Conservation (phyloP, 495 filamentous ascomycete genomes). For the Hypoxylon intermedium region DNA sequence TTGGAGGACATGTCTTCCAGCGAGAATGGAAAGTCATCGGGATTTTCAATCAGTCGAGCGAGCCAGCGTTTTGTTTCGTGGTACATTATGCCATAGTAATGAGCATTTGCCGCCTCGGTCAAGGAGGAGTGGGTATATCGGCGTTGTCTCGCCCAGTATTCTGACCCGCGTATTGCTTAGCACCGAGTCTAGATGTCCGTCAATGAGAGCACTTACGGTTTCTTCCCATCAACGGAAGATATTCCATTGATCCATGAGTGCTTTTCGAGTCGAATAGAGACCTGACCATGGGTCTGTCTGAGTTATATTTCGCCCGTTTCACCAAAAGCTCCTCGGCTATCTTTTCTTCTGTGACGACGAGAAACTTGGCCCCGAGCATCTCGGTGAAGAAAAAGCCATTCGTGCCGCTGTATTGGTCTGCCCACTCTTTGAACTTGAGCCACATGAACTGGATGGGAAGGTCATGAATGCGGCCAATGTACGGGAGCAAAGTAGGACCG, state of each 20-base stretch:
- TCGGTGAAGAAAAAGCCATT: constrained; percentile 54
- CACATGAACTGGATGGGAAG: constrained; percentile 56
- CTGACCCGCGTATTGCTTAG: constrained; percentile 29
- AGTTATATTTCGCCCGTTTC: constrained; percentile 56
- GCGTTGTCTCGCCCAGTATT: constrained; percentile 51
- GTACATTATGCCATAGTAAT: constrained; percentile 50
- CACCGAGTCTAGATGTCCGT: background rate
- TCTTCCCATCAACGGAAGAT: constrained; percentile 51
- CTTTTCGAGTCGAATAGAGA: constrained; percentile 54
- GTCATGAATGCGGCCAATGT: constrained; percentile 56
- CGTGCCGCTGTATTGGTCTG: constrained; percentile 51
- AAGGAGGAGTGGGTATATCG: constrained; percentile 48
- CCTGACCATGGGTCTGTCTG: constrained; percentile 50
- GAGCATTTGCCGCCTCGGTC: constrained; percentile 47
- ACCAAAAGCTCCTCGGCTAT: constrained; percentile 60
- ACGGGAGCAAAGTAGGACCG: constrained; percentile 49
- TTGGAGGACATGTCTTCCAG: constrained; percentile 53
- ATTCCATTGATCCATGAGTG: constrained; percentile 49
- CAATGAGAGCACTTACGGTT: constrained; percentile 42
- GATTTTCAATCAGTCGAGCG: constrained; percentile 44
- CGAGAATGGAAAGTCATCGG: constrained; percentile 47
- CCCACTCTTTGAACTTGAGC: constrained; percentile 62
- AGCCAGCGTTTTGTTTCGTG: constrained; percentile 52
- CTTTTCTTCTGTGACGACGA: constrained; percentile 60
- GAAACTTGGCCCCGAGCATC: constrained; percentile 55